These are phyloP conservation scores for Symbiotaphrina buchneri DNA, from an alignment of 495 filamentous ascomycete species.

Conservation along the genomic window DNA sequence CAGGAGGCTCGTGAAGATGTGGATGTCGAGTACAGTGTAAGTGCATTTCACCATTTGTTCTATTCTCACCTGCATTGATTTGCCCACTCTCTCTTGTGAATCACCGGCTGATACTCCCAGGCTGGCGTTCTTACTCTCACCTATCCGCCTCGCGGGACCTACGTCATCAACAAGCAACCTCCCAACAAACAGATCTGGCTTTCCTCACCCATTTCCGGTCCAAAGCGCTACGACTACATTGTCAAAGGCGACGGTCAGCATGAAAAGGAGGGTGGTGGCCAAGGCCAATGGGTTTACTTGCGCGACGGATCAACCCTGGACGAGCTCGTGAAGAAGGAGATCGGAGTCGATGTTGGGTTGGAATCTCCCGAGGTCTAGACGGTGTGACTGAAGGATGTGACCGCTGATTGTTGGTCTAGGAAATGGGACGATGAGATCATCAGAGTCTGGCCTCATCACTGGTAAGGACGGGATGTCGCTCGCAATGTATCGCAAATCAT, in stretches of 20 bases:
- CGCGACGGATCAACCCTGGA: constrained; percentile 55
- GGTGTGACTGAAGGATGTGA: background rate
- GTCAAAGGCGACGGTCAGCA: constrained; percentile 42
- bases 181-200: constrained; percentile 97
- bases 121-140: constrained; percentile 64
- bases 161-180: constrained; percentile 93
- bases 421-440: too few species aligned
- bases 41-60: constrained; percentile 7
- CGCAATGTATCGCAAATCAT: too few species aligned
- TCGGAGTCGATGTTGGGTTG: constrained; percentile 12
- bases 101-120: constrained; percentile 23
- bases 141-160: constrained; percentile 43
- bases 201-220: constrained; percentile 74
- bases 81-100: constrained; percentile 2
- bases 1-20: constrained; percentile 21
- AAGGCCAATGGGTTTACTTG: constrained; percentile 65
- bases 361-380: too few species aligned
- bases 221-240: constrained; percentile 83
- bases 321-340: constrained; percentile 45
- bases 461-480: too few species aligned
- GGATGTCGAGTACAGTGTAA: constrained; percentile 34
- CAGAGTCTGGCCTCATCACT: too few species aligned
- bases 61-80: too few species aligned
- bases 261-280: constrained; percentile 47
- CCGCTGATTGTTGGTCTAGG: background rate